phyloP scores from a whole-genome alignment of 1,284 basidiomycete species.

The Melanopsichium pennsylvanicum region DNA sequence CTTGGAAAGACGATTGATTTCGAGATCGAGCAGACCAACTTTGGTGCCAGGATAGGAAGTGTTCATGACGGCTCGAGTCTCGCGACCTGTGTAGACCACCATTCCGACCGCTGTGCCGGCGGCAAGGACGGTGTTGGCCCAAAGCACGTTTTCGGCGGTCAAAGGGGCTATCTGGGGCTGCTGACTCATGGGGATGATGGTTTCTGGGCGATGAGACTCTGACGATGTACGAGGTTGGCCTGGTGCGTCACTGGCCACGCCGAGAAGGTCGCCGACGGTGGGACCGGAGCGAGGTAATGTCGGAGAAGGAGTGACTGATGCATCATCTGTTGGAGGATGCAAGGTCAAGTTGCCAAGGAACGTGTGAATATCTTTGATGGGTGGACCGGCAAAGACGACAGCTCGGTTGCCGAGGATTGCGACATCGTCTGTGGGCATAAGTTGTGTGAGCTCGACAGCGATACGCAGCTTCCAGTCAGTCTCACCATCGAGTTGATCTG shows the following conservation, averaged over 20 bases:
- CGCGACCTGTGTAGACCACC: conserved; percentile 90
- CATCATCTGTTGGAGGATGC: conserved; percentile 67
- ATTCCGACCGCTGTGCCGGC: conserved; percentile 92
- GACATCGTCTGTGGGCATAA: conserved; percentile 74
- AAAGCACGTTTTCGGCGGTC: conserved; percentile 91
- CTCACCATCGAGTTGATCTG: conserved; percentile 97
- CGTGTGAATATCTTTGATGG: conserved; percentile 94
- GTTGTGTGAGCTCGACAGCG: conserved; percentile 84
- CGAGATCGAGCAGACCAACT: conserved; percentile 86
- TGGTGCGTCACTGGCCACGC: conserved; percentile 19
- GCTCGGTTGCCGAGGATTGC: conserved; percentile 69
- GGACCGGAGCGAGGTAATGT: conserved; percentile 63
- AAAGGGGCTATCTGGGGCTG: conserved; percentile 59
- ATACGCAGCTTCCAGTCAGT: conserved; percentile 98
- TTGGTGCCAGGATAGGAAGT: conserved; percentile 97
- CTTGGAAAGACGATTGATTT: conserved; percentile 96
- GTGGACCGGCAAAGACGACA: conserved; percentile 77
- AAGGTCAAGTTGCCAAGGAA: conserved; percentile 92
- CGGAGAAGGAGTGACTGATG: conserved; percentile 14
- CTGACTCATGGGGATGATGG: conserved; percentile 66
- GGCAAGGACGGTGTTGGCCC: conserved; percentile 97
- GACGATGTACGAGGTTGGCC: conserved; percentile 16
- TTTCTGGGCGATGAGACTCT: conserved; percentile 27
- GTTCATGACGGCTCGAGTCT: conserved; percentile 98
- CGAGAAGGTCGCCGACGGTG: conserved; percentile 60